Percentiles rank a stretch among this genome's conserved stretches.
Evolutionary conservation across 768 basidiomycete species (phyloP).

Genomic region (Mycena floridula): DNA sequence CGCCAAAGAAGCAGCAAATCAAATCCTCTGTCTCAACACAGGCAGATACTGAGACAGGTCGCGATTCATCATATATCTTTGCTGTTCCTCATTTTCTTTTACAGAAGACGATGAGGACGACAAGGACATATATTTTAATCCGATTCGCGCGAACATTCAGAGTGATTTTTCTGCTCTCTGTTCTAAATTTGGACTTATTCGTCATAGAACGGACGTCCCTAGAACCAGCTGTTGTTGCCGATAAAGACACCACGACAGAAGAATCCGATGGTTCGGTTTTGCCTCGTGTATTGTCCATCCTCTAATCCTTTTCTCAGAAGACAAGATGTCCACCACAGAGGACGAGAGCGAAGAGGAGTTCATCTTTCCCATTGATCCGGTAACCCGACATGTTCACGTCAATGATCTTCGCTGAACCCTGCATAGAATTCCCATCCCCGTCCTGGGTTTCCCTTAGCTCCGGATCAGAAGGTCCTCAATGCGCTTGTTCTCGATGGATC

Average conservation of each 20-base stretch:
- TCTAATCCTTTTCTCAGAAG: neutral
- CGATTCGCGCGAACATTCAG: no score
- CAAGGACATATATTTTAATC: no score
- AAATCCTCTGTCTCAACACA: no score
- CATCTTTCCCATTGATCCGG: conserved; percentile 1
- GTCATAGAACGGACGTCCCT: no score
- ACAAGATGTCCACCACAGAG: neutral
- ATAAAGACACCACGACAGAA: neutral
- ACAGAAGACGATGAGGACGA: no score
- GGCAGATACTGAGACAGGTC: no score
- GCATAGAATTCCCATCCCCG: conserved; percentile 37
- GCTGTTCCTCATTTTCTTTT: no score
- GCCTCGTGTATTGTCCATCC: neutral
- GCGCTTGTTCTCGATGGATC: conserved; percentile 47
- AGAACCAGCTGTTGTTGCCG: no score
- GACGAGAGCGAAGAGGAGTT: neutral
- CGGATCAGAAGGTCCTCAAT: conserved; percentile 33
- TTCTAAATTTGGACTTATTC: no score
- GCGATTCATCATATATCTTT: no score
- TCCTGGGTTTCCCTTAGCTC: conserved; percentile 47
- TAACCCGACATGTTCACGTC: conserved; percentile 1
- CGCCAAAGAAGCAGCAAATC: no score
- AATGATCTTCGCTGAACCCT: neutral
- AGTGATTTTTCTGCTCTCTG: no score
- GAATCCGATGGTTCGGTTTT: neutral